Base-by-base conservation (phyloP, 129 eudicot genomes). In the Flaveria sonorensis region DNA sequence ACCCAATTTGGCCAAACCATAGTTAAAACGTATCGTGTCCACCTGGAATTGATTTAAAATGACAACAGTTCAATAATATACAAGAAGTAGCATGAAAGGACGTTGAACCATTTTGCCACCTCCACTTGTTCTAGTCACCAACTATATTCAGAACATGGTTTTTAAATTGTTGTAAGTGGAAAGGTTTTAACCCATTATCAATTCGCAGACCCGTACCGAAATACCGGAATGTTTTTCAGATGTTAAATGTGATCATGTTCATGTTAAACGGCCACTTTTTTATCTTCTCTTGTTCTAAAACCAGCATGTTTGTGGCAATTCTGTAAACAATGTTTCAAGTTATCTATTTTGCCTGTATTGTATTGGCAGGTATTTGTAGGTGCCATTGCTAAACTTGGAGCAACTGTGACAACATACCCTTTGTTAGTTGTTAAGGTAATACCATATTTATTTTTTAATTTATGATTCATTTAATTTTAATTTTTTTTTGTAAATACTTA, bases 361-460 rank as follows among this genome's bases (percentile, higher is more conserved):
- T 66, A 63, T 39, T 1, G 4, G 73, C 77, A 93, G 98, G 88
- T 89, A 30, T 94, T 94, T 76, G 24, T 94, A 39, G 98, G 98
- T 11, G 98, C 98, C 32, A 56, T 94, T 66, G 96, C 98, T 14
- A 94, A 94, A 83, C 92, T 94, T 57, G 98, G 98, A 79, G 98
- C 98, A 68, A 94, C 98, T 53, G 84, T 94, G 53, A 81, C 81
- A 64, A 94, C 98, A 71, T 94, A 94, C 55, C 98, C 98, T 9
- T 77, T 94, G 88, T 79, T 94, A 65, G 98, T 94, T 73, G 98
- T 93, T 66, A 93, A 90, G 98, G 98, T 76, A 64, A 76, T 93
- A 80, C 36, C 48, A 7, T 48, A 66, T 40, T 68, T 32, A 11
- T 57, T 62, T 14, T 40, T 71, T 43, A 18, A 53, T 20, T 63